phyloP scores from a whole-genome alignment of 192 early-diverging fungal genomes.

The Backusella psychrophila region DNA sequence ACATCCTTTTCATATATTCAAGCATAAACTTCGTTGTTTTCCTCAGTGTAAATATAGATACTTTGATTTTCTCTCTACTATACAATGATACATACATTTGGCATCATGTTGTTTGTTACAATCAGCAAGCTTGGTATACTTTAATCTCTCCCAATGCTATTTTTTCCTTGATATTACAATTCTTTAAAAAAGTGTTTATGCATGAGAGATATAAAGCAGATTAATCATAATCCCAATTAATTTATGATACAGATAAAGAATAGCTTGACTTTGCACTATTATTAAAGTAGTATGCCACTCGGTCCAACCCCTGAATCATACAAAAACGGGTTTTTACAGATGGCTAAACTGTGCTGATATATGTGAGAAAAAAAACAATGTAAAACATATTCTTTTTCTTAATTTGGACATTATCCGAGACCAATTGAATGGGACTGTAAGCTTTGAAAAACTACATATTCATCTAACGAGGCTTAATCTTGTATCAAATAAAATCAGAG shows the following conservation, averaged over 20 bases:
- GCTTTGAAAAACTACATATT: background rate
- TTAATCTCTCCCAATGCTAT: background rate
- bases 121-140: background rate
- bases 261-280: background rate
- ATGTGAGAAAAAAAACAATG: background rate
- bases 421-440: background rate
- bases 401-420: background rate
- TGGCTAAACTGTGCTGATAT: background rate
- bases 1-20: background rate
- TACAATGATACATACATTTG: background rate
- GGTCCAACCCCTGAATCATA: background rate
- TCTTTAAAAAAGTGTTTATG: background rate
- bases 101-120: background rate
- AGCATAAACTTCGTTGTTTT: background rate
- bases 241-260: background rate
- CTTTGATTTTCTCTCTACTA: background rate
- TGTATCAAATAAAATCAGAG: background rate
- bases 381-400: background rate
- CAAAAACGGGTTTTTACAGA: background rate
- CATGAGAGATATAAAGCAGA: background rate
- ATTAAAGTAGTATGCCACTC: background rate
- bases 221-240: background rate
- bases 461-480: background rate
- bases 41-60: background rate
- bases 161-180: background rate